Conservation (phyloP, 331 rosid species). For the Dryas integrifolia region DNA sequence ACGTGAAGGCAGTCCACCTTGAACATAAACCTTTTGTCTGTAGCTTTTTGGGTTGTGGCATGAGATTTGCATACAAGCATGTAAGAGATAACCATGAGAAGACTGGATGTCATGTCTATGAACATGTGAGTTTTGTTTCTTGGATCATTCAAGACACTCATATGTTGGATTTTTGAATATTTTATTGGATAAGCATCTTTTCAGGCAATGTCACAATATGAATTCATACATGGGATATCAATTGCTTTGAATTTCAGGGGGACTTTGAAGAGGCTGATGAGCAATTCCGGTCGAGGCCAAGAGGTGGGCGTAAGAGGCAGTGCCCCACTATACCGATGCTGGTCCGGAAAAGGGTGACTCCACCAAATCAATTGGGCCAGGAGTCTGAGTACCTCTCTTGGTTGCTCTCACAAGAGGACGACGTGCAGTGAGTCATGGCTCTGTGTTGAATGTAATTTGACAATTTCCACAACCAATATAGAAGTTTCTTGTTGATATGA, state of each 20-base stretch:
- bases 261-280: conserved; percentile 67
- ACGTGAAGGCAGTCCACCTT: conserved; percentile 64
- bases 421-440: conserved; percentile 6
- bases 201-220: background rate
- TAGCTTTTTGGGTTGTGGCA: conserved; percentile 59
- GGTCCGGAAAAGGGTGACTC: conserved; percentile 63
- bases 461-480: background rate
- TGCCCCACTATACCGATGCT: conserved; percentile 65
- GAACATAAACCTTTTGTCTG: conserved; percentile 54
- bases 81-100: conserved; percentile 79
- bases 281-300: conserved; percentile 59
- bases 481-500: background rate
- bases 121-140: conserved; percentile 43
- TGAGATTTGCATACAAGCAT: conserved; percentile 83
- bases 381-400: conserved; percentile 3
- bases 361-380: conserved; percentile 43
- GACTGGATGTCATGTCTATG: conserved; percentile 50
- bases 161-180: too few species aligned
- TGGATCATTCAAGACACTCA: background rate
- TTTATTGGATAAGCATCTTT: background rate
- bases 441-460: background rate
- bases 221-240: background rate
- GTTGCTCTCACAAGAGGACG: conserved; percentile 29
- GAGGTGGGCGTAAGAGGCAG: conserved; percentile 70
- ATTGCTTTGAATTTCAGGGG: conserved; percentile 42